phyloP scores from a whole-genome alignment of 192 early-diverging fungal species.

The Geranomyces michiganensis region DNA sequence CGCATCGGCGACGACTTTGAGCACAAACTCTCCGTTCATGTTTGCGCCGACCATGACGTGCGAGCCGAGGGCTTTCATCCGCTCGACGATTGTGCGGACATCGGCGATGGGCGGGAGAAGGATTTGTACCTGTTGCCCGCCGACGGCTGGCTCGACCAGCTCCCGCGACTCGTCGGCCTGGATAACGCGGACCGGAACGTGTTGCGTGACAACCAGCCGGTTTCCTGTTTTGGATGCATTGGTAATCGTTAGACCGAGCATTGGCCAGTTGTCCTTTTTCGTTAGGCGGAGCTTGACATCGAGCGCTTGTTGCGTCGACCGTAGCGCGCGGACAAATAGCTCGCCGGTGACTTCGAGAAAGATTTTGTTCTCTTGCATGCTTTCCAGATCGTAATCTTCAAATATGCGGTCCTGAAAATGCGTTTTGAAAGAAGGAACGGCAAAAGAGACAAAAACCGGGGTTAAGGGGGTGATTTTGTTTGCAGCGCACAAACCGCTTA shows the following conservation, averaged over 20 bases:
- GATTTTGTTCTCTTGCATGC: constrained; percentile 64
- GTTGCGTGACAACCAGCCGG: constrained; percentile 51
- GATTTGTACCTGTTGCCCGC: constrained; percentile 61
- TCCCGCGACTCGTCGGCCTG: constrained; percentile 53
- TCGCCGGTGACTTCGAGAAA: constrained; percentile 70
- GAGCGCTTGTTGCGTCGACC: constrained; percentile 58
- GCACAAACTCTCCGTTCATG: constrained; percentile 64
- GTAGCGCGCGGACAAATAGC: constrained; percentile 65
- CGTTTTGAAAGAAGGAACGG: no score
- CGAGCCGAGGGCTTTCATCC: constrained; percentile 65
- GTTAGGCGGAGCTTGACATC: constrained; percentile 63
- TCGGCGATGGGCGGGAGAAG: constrained; percentile 73
- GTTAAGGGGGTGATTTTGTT: background rate
- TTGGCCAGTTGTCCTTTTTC: constrained; percentile 60
- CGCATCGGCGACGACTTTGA: constrained; percentile 61
- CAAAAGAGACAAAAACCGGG: no score
- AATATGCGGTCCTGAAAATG: constrained; percentile 64
- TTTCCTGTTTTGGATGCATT: constrained; percentile 48
- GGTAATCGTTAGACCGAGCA: constrained; percentile 54
- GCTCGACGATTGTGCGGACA: constrained; percentile 66
- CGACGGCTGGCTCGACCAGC: constrained; percentile 64
- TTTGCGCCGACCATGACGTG: constrained; percentile 72
- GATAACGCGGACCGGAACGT: constrained; percentile 64
- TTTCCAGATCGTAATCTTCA: constrained; percentile 69
- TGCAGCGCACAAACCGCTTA: background rate